Evolutionary conservation across 805 yeast species (phyloP), one percentile per base, ranked within the genome.

Genomic region (Geotrichum ghanense): DNA sequence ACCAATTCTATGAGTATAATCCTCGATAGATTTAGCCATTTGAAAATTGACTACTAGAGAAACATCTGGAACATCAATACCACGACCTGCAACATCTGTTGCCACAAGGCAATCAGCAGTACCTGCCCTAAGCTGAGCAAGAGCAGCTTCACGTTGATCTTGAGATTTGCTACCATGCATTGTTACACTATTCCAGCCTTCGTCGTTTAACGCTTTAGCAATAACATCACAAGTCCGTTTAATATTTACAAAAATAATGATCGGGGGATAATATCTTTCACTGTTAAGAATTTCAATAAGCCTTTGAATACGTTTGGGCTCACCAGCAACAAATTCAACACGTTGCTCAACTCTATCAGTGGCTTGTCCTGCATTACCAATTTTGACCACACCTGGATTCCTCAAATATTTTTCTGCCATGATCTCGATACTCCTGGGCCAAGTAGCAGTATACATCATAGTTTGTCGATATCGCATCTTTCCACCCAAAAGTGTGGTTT

Each of bases 31-130:
- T 51, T 72, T 75, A 7, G 88, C 67, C 89, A 89, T 81, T 55
- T 90, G 95, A 58, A 74, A 89, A 61, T 90, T 92, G 19, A 92
- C 63, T 7, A 90, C 97, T 27, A 89, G 61, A 0, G 92, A 77
- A 5, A 90, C 95, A 54, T 84, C 74, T 1, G 87, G 81, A n/a
- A 90, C 79, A 63, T 92, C 97, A 41, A 90, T 76, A 60, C 98
- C 98, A 67, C 98, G 76, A 2, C 95, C 95, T 0, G 97, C 97
- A 21, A 90, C 87, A 61, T 90, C 96, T 0, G 97, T 92, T 2
- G 97, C 97, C 16, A 90, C 79, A 40, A 90, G 65, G 4, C 85
- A 69, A 45, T 78, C 80, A 0, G 73, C 74, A 21, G 66, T 63
- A 1, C 83, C 80, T 3, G 64, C 52, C 41, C 80, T 71, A 51